Conservation (phyloP, 768 basidiomycete genomes). For the Boletus coccyginus region DNA sequence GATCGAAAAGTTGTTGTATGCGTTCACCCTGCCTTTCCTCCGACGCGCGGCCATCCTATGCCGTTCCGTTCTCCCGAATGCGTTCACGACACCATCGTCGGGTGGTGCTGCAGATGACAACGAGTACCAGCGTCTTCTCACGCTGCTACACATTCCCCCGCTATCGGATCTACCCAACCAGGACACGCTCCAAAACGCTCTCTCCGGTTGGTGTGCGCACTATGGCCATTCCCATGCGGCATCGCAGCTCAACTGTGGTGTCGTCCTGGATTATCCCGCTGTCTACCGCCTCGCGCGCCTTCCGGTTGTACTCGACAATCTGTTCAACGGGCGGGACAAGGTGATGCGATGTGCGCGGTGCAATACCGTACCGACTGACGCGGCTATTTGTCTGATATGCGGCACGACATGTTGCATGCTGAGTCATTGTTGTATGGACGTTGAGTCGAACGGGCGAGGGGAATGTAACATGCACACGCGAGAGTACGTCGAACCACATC, state of each 20-base stretch:
- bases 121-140: slow-evolving; percentile 80
- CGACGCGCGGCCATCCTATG: slow-evolving; percentile 84
- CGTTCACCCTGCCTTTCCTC: slow-evolving; percentile 89
- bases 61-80: slow-evolving; percentile 65
- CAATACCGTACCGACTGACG: slow-evolving; percentile 73
- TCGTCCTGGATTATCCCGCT: slow-evolving; percentile 77
- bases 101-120: slow-evolving; percentile 39
- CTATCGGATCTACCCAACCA: slow-evolving; percentile 78
- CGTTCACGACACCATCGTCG: slow-evolving; percentile 49
- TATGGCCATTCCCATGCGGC: slow-evolving; percentile 80
- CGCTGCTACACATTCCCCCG: slow-evolving; percentile 73
- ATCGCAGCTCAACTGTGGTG: slow-evolving; percentile 75
- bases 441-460: slow-evolving; percentile 55
- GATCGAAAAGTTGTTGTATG: slow-evolving; percentile 83
- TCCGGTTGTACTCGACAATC: slow-evolving; percentile 76
- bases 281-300: slow-evolving; percentile 81
- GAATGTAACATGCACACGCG: slow-evolving; percentile 96
- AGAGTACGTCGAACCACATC: slow-evolving; percentile 59
- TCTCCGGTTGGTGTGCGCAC: slow-evolving; percentile 88
- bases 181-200: slow-evolving; percentile 84
- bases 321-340: slow-evolving; percentile 76
- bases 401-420: slow-evolving; percentile 86
- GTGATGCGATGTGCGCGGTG: slow-evolving; percentile 75
- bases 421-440: slow-evolving; percentile 86
- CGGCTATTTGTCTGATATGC: slow-evolving; percentile 90